Conservation (phyloP, 257 asterid species). For the Ballota nigra region DNA sequence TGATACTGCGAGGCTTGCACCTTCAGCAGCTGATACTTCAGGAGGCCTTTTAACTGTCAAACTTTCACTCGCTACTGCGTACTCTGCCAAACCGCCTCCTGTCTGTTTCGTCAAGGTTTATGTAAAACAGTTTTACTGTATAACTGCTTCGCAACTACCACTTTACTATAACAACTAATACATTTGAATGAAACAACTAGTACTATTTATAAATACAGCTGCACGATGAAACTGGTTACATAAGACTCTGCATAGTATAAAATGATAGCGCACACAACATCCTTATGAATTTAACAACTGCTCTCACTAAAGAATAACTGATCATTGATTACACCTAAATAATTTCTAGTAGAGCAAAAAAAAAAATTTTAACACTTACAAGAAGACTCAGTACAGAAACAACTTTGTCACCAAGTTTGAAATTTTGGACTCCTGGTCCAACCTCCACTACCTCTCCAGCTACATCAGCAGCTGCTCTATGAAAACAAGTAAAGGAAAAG, state of each 20-base stretch:
- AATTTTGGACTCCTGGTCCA: no score
- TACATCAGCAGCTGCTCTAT: background rate
- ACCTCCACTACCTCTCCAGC: no score
- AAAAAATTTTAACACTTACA: background rate
- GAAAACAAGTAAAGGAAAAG: background rate
- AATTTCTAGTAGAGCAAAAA: background rate
- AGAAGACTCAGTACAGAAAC: no score
- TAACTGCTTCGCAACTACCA: no score
- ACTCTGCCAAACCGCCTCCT: slow-evolving; percentile 64
- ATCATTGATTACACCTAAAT: background rate
- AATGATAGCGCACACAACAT: background rate
- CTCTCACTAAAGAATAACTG: background rate
- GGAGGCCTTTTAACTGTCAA: slow-evolving; percentile 50
- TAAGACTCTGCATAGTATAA: no score
- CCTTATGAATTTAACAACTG: background rate
- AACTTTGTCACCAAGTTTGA: no score
- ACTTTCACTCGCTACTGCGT: slow-evolving; percentile 45
- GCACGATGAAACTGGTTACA: no score
- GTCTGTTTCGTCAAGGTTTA: slow-evolving; percentile 26
- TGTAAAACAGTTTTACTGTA: no score
- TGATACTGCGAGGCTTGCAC: slow-evolving; percentile 51
- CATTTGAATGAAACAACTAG: background rate
- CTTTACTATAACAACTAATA: no score
- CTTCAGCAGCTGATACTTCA: slow-evolving; percentile 62
- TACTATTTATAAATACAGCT: no score